Percentiles rank a stretch among this genome's conserved stretches.
These are phyloP conservation scores for Rhypophila decipiens DNA, from an alignment of 495 filamentous ascomycete species.

Conservation along the genomic window DNA sequence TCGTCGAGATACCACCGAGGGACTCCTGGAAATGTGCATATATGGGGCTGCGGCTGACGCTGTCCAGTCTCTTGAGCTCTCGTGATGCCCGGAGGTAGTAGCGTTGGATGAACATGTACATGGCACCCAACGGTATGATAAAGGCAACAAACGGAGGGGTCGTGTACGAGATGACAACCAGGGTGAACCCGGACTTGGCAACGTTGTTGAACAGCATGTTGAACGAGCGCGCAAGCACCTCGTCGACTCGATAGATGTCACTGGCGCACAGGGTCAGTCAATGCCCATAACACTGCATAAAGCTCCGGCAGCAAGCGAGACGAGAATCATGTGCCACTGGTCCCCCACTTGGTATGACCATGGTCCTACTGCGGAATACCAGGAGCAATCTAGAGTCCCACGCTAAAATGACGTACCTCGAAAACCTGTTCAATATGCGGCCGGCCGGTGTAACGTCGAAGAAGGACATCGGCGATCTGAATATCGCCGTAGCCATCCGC, in stretches of 20 bases:
- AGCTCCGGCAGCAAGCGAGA: slow-evolving; percentile 6
- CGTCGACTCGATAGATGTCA: slow-evolving; percentile 93
- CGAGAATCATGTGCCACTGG: slow-evolving; percentile 8
- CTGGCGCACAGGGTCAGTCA: slow-evolving; percentile 41
- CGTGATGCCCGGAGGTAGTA: slow-evolving; percentile 96
- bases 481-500: slow-evolving; percentile 96
- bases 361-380: too few relatives aligned
- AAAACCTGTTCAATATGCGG: slow-evolving; percentile 93
- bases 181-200: slow-evolving; percentile 76
- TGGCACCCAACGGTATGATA: slow-evolving; percentile 69
- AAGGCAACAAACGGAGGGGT: slow-evolving; percentile 77
- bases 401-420: slow-evolving; percentile 51
- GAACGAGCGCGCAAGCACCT: slow-evolving; percentile 86
- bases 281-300: slow-evolving; percentile 1
- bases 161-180: slow-evolving; percentile 73
- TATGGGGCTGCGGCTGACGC: slow-evolving; percentile 89
- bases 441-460: slow-evolving; percentile 99
- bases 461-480: slow-evolving; percentile 97
- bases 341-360: slow-evolving; percentile 17
- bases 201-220: slow-evolving; percentile 92
- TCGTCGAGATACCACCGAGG: slow-evolving; percentile 90
- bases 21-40: slow-evolving; percentile 99
- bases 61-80: slow-evolving; percentile 93
- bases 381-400: too few relatives aligned
- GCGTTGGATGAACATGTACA: slow-evolving; percentile 91